Conservation (phyloP, 2,329 filamentous ascomycete species). For the Trichoderma koningii region DNA sequence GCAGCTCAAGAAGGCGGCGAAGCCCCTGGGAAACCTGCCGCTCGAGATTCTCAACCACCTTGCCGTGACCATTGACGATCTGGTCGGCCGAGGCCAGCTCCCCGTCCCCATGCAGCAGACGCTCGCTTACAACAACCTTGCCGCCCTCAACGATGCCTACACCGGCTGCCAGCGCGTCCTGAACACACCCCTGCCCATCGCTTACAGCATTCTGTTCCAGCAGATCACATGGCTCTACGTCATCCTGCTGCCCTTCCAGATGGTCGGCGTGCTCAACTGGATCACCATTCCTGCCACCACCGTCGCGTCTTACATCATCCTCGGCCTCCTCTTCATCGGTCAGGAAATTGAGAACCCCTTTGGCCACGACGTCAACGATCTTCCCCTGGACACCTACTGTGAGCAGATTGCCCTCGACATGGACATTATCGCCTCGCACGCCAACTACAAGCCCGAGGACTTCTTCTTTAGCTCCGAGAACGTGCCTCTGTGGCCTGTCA, state of each 20-base stretch:
- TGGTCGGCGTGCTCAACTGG: constrained; percentile 65
- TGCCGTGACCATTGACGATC: constrained; percentile 64
- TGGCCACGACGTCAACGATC: constrained; percentile 79
- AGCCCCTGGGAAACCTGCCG: constrained; percentile 79
- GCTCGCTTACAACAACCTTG: constrained; percentile 61
- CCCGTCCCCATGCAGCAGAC: constrained; percentile 61
- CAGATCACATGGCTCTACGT: constrained; percentile 89
- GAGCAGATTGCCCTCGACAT: constrained; percentile 72
- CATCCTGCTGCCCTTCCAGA: constrained; percentile 78
- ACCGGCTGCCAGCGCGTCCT: constrained; percentile 75
- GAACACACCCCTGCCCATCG: constrained; percentile 78
- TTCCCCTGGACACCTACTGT: constrained; percentile 76
- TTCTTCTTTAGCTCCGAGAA: constrained; percentile 46
- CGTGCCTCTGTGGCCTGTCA: constrained; percentile 59
- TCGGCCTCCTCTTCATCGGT: constrained; percentile 73
- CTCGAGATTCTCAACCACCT: constrained; percentile 78
- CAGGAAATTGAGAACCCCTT: constrained; percentile 86
- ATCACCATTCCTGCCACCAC: constrained; percentile 77
- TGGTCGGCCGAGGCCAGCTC: constrained; percentile 59
- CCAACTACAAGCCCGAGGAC: constrained; percentile 38
- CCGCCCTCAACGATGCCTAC: constrained; percentile 69
- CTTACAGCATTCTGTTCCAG: constrained; percentile 78
- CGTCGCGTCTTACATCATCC: constrained; percentile 76
- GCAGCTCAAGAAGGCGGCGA: constrained; percentile 69
- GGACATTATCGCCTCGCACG: constrained; percentile 66